Conservation (phyloP, 2,329 filamentous ascomycete species). For the Ophiostoma australiae region DNA sequence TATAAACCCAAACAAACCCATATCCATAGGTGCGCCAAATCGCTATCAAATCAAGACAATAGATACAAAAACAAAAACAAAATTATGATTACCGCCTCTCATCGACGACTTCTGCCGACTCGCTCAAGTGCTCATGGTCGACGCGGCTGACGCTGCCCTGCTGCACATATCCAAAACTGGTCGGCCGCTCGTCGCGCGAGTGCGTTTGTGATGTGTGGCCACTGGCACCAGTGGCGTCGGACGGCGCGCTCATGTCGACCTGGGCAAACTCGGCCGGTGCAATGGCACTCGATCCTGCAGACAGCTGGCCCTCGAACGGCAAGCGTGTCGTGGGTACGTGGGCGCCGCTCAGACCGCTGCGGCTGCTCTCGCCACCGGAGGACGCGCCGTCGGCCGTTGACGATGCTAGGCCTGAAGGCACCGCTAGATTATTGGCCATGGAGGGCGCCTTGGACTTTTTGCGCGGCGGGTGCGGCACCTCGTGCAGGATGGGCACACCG, state of each 20-base stretch:
- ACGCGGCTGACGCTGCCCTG: constrained; percentile 54
- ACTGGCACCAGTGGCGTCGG: constrained; percentile 24
- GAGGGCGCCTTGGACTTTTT: constrained; percentile 62
- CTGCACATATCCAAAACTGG: constrained; percentile 53
- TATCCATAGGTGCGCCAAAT: constrained; percentile 19
- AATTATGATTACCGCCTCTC: constrained; percentile 15
- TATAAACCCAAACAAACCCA: not conserved
- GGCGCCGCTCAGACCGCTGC: not conserved
- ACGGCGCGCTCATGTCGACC: constrained; percentile 34
- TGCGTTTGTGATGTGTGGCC: not conserved
- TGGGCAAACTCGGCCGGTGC: constrained; percentile 43
- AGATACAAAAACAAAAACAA: not conserved
- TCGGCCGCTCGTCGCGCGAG: constrained; percentile 43
- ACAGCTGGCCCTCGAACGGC: constrained; percentile 53
- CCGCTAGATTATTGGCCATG: not conserved
- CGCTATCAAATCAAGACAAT: constrained; percentile 19
- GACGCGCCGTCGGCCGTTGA: not conserved
- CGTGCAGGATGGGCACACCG: constrained; percentile 26
- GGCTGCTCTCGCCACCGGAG: constrained; percentile 3
- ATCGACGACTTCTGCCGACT: constrained; percentile 53
- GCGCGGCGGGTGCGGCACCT: constrained; percentile 49
- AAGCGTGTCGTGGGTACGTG: constrained; percentile 33
- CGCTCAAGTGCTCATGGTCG: constrained; percentile 46
- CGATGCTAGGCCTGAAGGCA: constrained; percentile 10
- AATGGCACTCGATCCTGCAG: constrained; percentile 43